phyloP scores from a whole-genome alignment of 2,329 filamentous ascomycete species.

The Aspergillus fumigatiaffinis region DNA sequence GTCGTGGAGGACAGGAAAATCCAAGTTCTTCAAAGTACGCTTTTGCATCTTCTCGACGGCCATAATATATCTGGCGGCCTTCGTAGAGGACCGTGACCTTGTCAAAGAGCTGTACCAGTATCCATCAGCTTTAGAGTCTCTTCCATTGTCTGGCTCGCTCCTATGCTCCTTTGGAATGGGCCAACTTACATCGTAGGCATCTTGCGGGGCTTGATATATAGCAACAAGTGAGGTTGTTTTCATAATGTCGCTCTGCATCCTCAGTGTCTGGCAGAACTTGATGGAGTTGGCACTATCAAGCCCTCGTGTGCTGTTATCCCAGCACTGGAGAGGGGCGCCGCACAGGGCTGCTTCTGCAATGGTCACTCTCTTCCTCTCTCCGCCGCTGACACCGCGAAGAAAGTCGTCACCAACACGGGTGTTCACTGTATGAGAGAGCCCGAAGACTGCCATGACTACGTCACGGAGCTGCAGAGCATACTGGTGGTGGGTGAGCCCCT shows the following conservation, averaged over 20 bases:
- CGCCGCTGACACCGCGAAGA: slow-evolving; percentile 54
- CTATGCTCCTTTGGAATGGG: too few relatives aligned
- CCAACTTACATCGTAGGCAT: slow-evolving; percentile 26
- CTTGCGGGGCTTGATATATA: slow-evolving; percentile 45
- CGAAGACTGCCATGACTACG: slow-evolving; percentile 36
- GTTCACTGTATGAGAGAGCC: slow-evolving; percentile 41
- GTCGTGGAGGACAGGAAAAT: slow-evolving; percentile 61
- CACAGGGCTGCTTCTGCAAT: slow-evolving; percentile 49
- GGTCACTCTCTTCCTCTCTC: slow-evolving; percentile 53
- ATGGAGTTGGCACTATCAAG: slow-evolving; percentile 49
- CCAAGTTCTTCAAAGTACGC: slow-evolving; percentile 63
- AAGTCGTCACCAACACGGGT: slow-evolving; percentile 47
- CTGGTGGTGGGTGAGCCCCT: slow-evolving; percentile 13
- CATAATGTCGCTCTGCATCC: slow-evolving; percentile 40
- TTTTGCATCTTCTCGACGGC: slow-evolving; percentile 54
- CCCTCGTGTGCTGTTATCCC: slow-evolving; percentile 42
- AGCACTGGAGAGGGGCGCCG: slow-evolving; percentile 37
- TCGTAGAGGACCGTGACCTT: slow-evolving; percentile 67
- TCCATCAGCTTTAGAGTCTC: background rate
- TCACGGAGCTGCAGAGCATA: slow-evolving; percentile 37
- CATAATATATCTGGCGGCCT: slow-evolving; percentile 70
- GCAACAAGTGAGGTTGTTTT: slow-evolving; percentile 46
- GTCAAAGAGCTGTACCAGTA: slow-evolving; percentile 51
- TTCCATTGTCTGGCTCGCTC: background rate
- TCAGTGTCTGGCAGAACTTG: slow-evolving; percentile 47